These are phyloP conservation scores for Saccharomyces hybrid DNA, from an alignment of 1,139 yeast species.

Conservation along the genomic window DNA sequence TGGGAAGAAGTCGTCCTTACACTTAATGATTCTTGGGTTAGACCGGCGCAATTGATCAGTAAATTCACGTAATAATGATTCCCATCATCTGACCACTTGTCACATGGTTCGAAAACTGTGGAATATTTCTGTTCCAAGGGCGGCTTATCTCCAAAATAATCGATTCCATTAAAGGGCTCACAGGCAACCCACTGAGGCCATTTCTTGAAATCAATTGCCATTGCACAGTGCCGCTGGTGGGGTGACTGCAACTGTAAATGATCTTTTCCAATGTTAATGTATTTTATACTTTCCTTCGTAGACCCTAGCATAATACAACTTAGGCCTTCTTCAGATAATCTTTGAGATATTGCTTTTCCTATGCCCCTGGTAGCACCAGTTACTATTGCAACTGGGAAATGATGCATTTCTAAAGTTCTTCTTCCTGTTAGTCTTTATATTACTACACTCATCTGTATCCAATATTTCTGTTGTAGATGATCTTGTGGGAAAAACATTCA, in stretches of 20 bases:
- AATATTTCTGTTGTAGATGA: background rate
- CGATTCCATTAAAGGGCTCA: conserved; percentile 9
- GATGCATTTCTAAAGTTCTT: background rate
- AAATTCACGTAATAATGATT: conserved; percentile 14
- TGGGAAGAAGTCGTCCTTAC: conserved; percentile 38
- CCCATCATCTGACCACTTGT: background rate
- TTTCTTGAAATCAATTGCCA: conserved; percentile 46
- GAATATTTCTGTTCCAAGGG: conserved; percentile 34
- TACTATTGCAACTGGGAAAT: conserved; percentile 41
- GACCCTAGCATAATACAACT: conserved; percentile 57
- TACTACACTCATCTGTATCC: background rate
- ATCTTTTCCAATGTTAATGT: conserved; percentile 6
- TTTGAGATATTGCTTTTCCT: conserved; percentile 59
- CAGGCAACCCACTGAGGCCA: conserved; percentile 26
- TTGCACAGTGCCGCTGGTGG: conserved; percentile 41
- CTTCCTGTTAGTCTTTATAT: background rate
- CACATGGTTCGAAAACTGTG: background rate
- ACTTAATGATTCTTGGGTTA: conserved; percentile 55
- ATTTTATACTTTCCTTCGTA: conserved; percentile 29
- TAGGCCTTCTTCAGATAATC: conserved; percentile 55
- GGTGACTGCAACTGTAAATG: conserved; percentile 10
- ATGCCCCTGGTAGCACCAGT: conserved; percentile 89
- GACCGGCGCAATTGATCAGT: conserved; percentile 76
- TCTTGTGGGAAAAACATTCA: background rate
- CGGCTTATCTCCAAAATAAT: conserved; percentile 8